A percentile compares a stretch with the other conserved stretches of the same genome.
Conservation (phyloP, 2,329 filamentous ascomycete genomes). For the Biscogniauxia mediterranea region DNA sequence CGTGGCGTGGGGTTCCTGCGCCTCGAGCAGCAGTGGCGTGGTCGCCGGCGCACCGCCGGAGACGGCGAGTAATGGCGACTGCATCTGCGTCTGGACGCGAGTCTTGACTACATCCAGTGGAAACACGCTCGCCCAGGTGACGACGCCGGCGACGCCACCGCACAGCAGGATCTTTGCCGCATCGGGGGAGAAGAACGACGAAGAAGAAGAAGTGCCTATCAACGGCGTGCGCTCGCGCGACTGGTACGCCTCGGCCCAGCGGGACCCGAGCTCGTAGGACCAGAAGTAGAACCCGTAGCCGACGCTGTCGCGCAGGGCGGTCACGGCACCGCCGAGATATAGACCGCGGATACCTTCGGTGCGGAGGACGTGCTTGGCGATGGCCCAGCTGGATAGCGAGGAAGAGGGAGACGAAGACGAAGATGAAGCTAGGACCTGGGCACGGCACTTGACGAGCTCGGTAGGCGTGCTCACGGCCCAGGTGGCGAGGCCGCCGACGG, state of each 20-base stretch:
- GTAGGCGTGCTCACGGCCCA: slow-evolving; percentile 86
- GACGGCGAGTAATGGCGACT: slow-evolving; percentile 7
- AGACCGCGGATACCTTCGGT: slow-evolving; percentile 64
- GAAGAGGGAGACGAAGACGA: neutral
- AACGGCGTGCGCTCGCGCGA: neutral
- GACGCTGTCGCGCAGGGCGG: slow-evolving; percentile 77
- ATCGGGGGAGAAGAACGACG: slow-evolving; percentile 36
- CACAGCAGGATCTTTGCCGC: slow-evolving; percentile 71
- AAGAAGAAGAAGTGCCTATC: slow-evolving; percentile 6
- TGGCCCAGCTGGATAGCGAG: slow-evolving; percentile 56
- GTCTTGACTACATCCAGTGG: slow-evolving; percentile 93
- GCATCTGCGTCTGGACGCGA: slow-evolving; percentile 73
- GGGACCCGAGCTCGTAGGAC: slow-evolving; percentile 78
- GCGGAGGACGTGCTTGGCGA: slow-evolving; percentile 60
- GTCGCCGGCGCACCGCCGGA: slow-evolving; percentile 1
- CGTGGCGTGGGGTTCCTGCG: slow-evolving; percentile 3
- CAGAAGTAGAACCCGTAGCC: slow-evolving; percentile 99
- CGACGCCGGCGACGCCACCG: slow-evolving; percentile 81
- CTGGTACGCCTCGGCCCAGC: slow-evolving; percentile 41
- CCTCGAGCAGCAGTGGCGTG: slow-evolving; percentile 31
- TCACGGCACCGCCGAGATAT: slow-evolving; percentile 79
- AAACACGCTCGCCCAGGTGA: slow-evolving; percentile 88
- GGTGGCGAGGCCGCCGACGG: slow-evolving; percentile 76
- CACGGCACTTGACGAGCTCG: slow-evolving; percentile 86
- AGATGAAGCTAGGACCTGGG: slow-evolving; percentile 57